A percentile compares a stretch with the other conserved stretches of the same genome.
phyloP scores from a whole-genome alignment of 352 stramenopile species.

The Aphanomyces invadans region DNA sequence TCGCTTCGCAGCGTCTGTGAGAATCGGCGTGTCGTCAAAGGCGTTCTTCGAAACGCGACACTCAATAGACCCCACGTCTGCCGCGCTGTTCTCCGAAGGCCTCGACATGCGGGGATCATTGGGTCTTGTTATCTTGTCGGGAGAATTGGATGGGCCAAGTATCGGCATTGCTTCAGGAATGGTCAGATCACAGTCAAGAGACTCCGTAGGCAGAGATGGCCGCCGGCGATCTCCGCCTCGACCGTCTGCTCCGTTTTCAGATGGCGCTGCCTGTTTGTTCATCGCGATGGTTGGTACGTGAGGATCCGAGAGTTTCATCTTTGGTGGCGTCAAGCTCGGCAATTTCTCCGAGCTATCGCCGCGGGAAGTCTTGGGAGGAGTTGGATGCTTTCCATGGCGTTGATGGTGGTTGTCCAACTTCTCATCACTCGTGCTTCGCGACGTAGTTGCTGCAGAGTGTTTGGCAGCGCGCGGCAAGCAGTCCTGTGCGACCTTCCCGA shows the following conservation, averaged over 20 bases:
- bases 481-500: not conserved
- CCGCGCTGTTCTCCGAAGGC: too few relatives aligned
- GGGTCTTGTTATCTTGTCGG: too few relatives aligned
- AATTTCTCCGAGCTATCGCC: not conserved
- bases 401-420: not conserved
- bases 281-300: not conserved
- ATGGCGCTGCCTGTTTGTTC: not conserved
- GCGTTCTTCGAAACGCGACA: not conserved
- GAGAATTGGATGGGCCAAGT: not conserved
- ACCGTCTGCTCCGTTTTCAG: not conserved
- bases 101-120: too few relatives aligned
- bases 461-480: not conserved
- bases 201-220: not conserved
- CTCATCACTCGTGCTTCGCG: not conserved
- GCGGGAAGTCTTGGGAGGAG: not conserved
- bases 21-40: conserved; percentile 17
- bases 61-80: not conserved
- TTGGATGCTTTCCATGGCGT: not conserved
- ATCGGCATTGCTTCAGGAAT: not conserved
- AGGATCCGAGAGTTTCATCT: not conserved
- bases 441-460: not conserved
- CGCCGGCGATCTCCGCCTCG: not conserved
- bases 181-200: not conserved
- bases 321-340: not conserved
- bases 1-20: conserved; percentile 7